phyloP scores from a whole-genome alignment of 2,329 filamentous ascomycete genomes.

The Penicillium psychrosexuale region DNA sequence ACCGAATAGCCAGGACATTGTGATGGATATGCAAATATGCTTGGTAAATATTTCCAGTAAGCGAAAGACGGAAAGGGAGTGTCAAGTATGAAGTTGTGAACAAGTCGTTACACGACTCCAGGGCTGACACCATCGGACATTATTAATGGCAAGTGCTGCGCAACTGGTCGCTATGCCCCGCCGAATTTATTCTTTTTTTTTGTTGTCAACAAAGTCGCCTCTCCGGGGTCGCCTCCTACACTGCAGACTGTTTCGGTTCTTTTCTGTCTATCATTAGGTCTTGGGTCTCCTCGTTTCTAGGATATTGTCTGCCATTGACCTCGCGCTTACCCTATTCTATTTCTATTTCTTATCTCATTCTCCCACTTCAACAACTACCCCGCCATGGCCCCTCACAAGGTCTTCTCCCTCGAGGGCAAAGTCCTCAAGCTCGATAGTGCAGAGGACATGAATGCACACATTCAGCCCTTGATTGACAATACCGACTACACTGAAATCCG shows the following conservation, averaged over 20 bases:
- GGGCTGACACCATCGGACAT: constrained; percentile 14
- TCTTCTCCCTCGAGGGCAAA: constrained; percentile 87
- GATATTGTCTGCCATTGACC: constrained; percentile 2
- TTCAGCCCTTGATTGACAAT: constrained; percentile 69
- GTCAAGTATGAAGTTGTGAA: background rate
- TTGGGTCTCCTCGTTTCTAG: background rate
- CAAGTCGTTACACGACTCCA: background rate
- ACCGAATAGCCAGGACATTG: constrained; percentile 39
- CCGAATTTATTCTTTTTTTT: constrained; percentile 25
- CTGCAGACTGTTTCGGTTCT: constrained; percentile 4
- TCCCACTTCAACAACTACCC: constrained; percentile 31
- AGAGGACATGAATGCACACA: constrained; percentile 79
- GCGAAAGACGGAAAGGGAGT: background rate
- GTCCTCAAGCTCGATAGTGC: constrained; percentile 88
- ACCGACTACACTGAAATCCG: constrained; percentile 73
- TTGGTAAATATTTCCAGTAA: background rate
- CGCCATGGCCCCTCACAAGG: constrained; percentile 54
- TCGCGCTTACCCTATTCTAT: background rate
- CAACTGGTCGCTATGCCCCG: constrained; percentile 14
- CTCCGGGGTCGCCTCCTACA: constrained; percentile 9
- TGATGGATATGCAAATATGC: constrained; percentile 1
- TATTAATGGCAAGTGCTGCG: constrained; percentile 22
- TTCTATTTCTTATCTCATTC: constrained; percentile 3
- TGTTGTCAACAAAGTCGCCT: constrained; percentile 17
- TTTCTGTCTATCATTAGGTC: constrained; percentile 5